Conservation (phyloP, 768 basidiomycete species). For the Lyophyllum shimeji region DNA sequence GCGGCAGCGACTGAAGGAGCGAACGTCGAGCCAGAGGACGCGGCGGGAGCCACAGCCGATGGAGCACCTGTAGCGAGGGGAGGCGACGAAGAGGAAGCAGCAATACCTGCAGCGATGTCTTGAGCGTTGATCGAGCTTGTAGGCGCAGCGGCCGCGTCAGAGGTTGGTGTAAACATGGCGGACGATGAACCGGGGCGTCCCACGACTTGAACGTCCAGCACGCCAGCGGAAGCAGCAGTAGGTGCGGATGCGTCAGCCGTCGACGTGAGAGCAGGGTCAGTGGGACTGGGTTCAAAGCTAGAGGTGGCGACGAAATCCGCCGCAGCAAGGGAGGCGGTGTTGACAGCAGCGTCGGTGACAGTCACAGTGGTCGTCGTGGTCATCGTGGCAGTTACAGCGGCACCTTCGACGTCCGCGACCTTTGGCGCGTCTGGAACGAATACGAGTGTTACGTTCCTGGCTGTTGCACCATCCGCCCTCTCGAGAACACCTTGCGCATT, state of each 20-base stretch:
- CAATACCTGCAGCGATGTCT: constrained; percentile 32
- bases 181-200: constrained; percentile 6
- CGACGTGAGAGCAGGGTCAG: constrained; percentile 4
- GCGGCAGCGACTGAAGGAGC: constrained; percentile 1
- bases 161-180: background rate
- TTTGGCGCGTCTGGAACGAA: constrained; percentile 43
- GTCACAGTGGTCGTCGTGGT: constrained; percentile 26
- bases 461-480: constrained; percentile 19
- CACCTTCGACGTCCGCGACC: constrained; percentile 20
- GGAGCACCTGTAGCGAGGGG: constrained; percentile 24
- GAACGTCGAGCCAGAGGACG: background rate
- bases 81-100: constrained; percentile 21
- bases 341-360: constrained; percentile 21
- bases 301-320: constrained; percentile 9
- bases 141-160: constrained; percentile 5
- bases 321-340: constrained; percentile 19
- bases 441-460: constrained; percentile 51
- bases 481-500: constrained; percentile 18
- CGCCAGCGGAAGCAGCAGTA: constrained; percentile 4
- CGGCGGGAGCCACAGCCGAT: constrained; percentile 1
- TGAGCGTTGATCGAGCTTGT: constrained; percentile 26
- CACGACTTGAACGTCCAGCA: constrained; percentile 21
- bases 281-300: background rate
- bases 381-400: constrained; percentile 19
- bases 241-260: constrained; percentile 10